These are phyloP conservation scores for Mycena crocata DNA, from an alignment of 768 basidiomycete species.

Conservation along the genomic window DNA sequence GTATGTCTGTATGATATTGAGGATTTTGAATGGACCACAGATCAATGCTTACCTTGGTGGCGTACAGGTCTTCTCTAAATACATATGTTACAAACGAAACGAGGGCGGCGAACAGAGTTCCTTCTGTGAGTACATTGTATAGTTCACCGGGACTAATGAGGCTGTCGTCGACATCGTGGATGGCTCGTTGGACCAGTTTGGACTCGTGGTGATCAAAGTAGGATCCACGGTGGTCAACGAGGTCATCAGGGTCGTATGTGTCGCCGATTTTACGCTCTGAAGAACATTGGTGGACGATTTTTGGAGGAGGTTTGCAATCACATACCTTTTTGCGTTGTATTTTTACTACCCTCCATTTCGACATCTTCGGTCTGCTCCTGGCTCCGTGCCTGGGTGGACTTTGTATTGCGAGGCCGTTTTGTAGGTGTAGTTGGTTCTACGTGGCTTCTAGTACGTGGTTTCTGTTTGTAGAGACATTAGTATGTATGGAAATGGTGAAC, in stretches of 20 bases:
- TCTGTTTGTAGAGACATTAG: too few species aligned
- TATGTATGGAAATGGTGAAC: too few species aligned
- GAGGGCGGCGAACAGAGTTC: background rate
- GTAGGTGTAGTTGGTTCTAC: too few species aligned
- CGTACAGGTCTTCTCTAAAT: too few species aligned
- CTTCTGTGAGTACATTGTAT: background rate
- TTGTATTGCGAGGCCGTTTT: too few species aligned
- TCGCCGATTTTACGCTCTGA: slow-evolving; percentile 15
- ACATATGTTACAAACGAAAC: background rate
- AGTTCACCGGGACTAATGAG: slow-evolving; percentile 7
- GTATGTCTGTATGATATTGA: too few species aligned
- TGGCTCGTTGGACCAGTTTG: background rate
- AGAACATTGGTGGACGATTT: background rate
- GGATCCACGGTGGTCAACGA: background rate
- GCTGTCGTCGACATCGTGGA: background rate
- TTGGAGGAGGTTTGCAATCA: background rate
- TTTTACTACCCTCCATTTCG: background rate
- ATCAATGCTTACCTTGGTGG: too few species aligned
- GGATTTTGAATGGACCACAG: too few species aligned
- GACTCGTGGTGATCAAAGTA: background rate
- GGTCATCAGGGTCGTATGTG: slow-evolving; percentile 7
- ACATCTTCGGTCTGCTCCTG: too few species aligned
- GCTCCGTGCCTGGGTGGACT: too few species aligned
- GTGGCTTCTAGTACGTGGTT: too few species aligned
- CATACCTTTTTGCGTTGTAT: background rate